Evolutionary conservation across 2,329 filamentous ascomycete genomes (phyloP).

Genomic region (Monascus ruber): DNA sequence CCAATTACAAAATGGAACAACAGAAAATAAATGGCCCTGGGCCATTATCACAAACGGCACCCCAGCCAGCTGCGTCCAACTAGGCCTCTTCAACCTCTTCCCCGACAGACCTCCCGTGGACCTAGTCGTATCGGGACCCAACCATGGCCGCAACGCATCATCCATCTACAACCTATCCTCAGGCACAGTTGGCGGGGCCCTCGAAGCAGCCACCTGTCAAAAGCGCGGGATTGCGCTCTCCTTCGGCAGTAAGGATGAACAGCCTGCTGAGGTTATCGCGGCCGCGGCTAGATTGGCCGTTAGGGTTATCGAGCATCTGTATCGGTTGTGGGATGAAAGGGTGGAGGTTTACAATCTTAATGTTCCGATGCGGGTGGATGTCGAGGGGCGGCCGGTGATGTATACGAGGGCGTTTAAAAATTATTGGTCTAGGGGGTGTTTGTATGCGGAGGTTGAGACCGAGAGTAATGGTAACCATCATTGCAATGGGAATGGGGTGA

Average conservation of each 20-base stretch:
- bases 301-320: slow-evolving; percentile 62
- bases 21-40: slow-evolving; percentile 35
- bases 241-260: slow-evolving; percentile 71
- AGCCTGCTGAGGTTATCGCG: slow-evolving; percentile 62
- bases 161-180: slow-evolving; percentile 65
- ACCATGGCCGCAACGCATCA: slow-evolving; percentile 69
- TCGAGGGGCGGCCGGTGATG: slow-evolving; percentile 56
- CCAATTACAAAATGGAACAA: not conserved
- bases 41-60: slow-evolving; percentile 61
- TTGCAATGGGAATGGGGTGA: slow-evolving; percentile 8
- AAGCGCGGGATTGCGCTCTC: slow-evolving; percentile 63
- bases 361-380: slow-evolving; percentile 64
- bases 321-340: slow-evolving; percentile 55
- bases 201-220: slow-evolving; percentile 61
- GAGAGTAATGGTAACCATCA: slow-evolving; percentile 10
- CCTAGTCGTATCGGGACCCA: slow-evolving; percentile 64
- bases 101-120: slow-evolving; percentile 55
- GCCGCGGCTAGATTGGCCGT: slow-evolving; percentile 62
- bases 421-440: slow-evolving; percentile 65
- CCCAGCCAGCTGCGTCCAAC: slow-evolving; percentile 64
- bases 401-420: slow-evolving; percentile 79
- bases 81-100: slow-evolving; percentile 67
- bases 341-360: slow-evolving; percentile 80
- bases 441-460: slow-evolving; percentile 61
- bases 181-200: slow-evolving; percentile 63